Percentiles rank a stretch among this genome's conserved stretches.
These are phyloP conservation scores for Rhizopogon vesiculosus DNA, from an alignment of 768 basidiomycete species.

Conservation along the genomic window DNA sequence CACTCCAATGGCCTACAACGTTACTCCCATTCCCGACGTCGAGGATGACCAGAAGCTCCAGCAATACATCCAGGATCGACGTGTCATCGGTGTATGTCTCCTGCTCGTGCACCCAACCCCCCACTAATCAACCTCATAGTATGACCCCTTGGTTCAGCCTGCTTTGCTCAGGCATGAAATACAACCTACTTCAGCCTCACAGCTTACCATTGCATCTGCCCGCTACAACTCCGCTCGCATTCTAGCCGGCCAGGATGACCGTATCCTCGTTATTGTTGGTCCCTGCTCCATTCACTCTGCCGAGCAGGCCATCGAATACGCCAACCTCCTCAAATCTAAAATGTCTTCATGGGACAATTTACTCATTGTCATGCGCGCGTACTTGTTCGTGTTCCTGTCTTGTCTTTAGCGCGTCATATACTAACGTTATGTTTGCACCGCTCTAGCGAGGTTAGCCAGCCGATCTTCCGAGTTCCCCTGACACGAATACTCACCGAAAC, in stretches of 20 bases:
- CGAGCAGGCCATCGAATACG: constrained; percentile 82
- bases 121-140: constrained; percentile 41
- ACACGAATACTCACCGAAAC: constrained; percentile 7
- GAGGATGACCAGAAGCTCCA: constrained; percentile 61
- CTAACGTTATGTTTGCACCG: constrained; percentile 28
- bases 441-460: constrained; percentile 33
- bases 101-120: neutral
- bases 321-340: constrained; percentile 64
- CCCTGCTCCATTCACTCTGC: constrained; percentile 94
- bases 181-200: constrained; percentile 56
- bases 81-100: constrained; percentile 67
- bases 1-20: constrained; percentile 28
- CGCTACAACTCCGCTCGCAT: constrained; percentile 77
- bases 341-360: constrained; percentile 69
- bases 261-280: constrained; percentile 87
- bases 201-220: constrained; percentile 72
- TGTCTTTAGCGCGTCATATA: neutral
- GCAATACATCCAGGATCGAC: constrained; percentile 75
- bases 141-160: constrained; percentile 95
- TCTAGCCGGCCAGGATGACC: constrained; percentile 79
- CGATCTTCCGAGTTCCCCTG: neutral
- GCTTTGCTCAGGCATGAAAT: constrained; percentile 88
- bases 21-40: constrained; percentile 60
- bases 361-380: constrained; percentile 92
- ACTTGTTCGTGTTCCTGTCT: constrained; percentile 68